A percentile compares a stretch with the other conserved stretches of the same genome.
phyloP scores from a whole-genome alignment of 208 protist species.

The Entamoeba dispar region DNA sequence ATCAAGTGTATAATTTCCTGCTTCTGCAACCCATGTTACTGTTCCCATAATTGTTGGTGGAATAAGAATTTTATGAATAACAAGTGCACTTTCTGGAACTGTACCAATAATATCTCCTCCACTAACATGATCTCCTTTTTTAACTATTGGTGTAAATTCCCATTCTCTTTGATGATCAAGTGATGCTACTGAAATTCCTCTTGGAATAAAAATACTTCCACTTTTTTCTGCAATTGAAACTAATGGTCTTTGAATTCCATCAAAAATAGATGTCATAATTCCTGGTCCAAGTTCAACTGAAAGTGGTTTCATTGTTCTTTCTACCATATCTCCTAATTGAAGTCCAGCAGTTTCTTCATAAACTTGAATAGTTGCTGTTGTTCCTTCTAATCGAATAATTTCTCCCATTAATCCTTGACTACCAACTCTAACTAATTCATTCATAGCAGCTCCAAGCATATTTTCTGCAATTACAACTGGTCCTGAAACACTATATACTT shows the following conservation, averaged over 20 bases:
- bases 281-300: conserved; percentile 97
- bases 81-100: conserved; percentile 80
- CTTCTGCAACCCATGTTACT: conserved; percentile 64
- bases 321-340: conserved; percentile 92
- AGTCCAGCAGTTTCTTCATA: conserved; percentile 98
- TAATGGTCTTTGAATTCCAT: conserved; percentile 98
- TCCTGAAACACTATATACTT: conserved; percentile 48
- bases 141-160: conserved; percentile 51
- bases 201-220: conserved; percentile 90
- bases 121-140: conserved; percentile 77
- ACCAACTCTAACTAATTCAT: conserved; percentile 94
- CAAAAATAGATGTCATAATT: conserved; percentile 95
- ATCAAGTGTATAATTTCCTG: conserved; percentile 69
- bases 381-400: conserved; percentile 95
- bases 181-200: conserved; percentile 75
- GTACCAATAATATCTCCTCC: conserved; percentile 80
- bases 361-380: conserved; percentile 97
- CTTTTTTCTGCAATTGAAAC: conserved; percentile 76
- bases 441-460: conserved; percentile 96
- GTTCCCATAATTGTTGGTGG: conserved; percentile 56
- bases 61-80: conserved; percentile 84
- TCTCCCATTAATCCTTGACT: conserved; percentile 86
- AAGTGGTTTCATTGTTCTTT: conserved; percentile 87
- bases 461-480: conserved; percentile 93
- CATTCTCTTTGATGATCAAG: conserved; percentile 70